Evolutionary conservation across 2,329 filamentous ascomycete species (phyloP).

Genomic region (Endothia cerciana): DNA sequence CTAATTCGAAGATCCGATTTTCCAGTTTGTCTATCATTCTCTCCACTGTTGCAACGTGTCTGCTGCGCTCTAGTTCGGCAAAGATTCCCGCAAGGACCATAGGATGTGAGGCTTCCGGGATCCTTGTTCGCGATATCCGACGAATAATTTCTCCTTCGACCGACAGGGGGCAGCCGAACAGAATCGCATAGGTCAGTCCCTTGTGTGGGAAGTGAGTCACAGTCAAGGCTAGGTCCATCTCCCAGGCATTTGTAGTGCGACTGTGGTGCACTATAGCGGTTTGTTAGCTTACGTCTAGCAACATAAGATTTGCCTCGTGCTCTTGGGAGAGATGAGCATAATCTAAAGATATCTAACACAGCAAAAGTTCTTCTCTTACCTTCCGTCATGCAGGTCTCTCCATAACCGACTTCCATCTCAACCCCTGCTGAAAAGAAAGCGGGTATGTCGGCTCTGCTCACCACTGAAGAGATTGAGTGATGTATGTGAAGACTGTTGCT

Average conservation of each 20-base stretch:
- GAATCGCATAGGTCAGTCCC: constrained; percentile 32
- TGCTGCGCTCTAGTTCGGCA: constrained; percentile 36
- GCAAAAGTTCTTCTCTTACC: constrained; percentile 19
- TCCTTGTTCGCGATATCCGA: constrained; percentile 19
- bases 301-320: neutral
- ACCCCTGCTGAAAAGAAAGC: constrained; percentile 31
- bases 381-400: constrained; percentile 19
- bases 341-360: neutral
- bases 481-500: constrained; percentile 31
- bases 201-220: constrained; percentile 34
- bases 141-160: constrained; percentile 31
- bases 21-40: constrained; percentile 33
- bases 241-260: constrained; percentile 36
- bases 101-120: constrained; percentile 32
- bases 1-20: constrained; percentile 32
- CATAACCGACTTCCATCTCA: constrained; percentile 19
- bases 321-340: too few species aligned
- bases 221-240: constrained; percentile 34
- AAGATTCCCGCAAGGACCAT: constrained; percentile 38
- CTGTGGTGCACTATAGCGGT: constrained; percentile 34
- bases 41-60: constrained; percentile 33
- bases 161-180: constrained; percentile 32
- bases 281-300: neutral
- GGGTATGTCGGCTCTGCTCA: constrained; percentile 34
- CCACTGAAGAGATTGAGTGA: constrained; percentile 32